phyloP scores from a whole-genome alignment of 495 filamentous ascomycete species.

The Podospora appendiculata region DNA sequence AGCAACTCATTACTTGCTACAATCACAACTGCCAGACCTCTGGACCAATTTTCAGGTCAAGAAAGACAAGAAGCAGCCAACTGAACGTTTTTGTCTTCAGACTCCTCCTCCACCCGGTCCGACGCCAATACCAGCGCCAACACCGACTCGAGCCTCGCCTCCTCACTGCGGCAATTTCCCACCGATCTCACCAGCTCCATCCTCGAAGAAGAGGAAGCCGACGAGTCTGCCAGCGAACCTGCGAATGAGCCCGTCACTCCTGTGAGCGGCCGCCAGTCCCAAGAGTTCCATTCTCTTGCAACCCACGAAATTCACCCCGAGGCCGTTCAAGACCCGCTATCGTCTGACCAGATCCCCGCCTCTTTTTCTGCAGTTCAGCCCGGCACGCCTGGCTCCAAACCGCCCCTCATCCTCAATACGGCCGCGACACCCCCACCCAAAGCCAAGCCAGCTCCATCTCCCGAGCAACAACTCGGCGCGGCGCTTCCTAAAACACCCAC shows the following conservation, averaged over 20 bases:
- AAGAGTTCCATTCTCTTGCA: conserved; percentile 37
- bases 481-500: too few species aligned
- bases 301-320: conserved; percentile 30
- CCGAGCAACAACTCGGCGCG: too few species aligned
- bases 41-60: not conserved
- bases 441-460: not conserved
- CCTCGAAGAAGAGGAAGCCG: conserved; percentile 42
- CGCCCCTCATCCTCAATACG: conserved; percentile 23
- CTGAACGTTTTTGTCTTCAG: conserved; percentile 12
- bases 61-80: conserved; percentile 1
- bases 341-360: conserved; percentile 16
- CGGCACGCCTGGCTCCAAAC: conserved; percentile 11
- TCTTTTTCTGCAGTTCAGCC: conserved; percentile 14
- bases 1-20: not conserved
- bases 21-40: not conserved
- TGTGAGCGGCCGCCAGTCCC: conserved; percentile 41
- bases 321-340: conserved; percentile 21
- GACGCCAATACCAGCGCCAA: conserved; percentile 1
- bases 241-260: conserved; percentile 42
- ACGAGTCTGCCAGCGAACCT: conserved; percentile 41
- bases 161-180: conserved; percentile 32
- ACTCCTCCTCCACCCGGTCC: conserved; percentile 1
- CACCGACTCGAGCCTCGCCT: conserved; percentile 15
- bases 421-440: conserved; percentile 10
- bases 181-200: conserved; percentile 35